Evolutionary conservation across 176 grass and related monocot genomes (phyloP), one percentile per base, ranked within the genome.

Genomic region (Cenchrus fungigraminus): DNA sequence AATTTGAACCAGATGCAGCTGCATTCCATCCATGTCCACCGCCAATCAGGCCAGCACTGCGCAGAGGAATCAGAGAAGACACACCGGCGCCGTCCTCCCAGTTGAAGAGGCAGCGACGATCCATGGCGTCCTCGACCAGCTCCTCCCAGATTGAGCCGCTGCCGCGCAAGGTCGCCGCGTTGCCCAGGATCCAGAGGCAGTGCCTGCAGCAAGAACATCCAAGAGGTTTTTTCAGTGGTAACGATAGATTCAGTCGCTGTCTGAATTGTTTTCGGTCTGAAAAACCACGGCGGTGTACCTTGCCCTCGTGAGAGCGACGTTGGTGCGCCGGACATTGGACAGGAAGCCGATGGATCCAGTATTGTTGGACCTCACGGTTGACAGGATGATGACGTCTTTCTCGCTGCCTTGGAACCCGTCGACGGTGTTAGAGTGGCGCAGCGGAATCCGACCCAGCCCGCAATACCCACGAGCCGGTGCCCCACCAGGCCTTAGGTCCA

Each of bases 401-500:
- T 97, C 91, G 15, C 91, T 92, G 17, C 94, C 94, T 65, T 97
- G 94, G 74, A 97, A 94, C 2, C 94, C 94, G 53, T 97, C 94
- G 8, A 94, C 85, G 22, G 22, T 25, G 22, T 25, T 25, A 25
- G 22, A 25, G 22, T 25, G 22, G 22, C 22, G 22, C 22, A 25
- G 22, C 22, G 22, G 22, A 25, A 25, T 25, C 22, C 22, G 22
- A 25, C 22, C 22, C 22, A 25, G 22, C 22, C 22, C 22, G 22
- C 22, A 25, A 25, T 25, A 25, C 22, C 22, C 22, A 25, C 22
- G 22, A 25, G 22, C 22, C 22, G 22, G 22, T 25, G 22, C 22
- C 22, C 0, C 22, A 25, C 22, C 22, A 25, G 22, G 22, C 22
- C 22, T 25, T 25, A 25, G 22, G 22, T 25, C 22, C 22, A 25